These are phyloP conservation scores for Nitzschia sp. DNA, from an alignment of 108 stramenopile genomes.

Conservation along the genomic window DNA sequence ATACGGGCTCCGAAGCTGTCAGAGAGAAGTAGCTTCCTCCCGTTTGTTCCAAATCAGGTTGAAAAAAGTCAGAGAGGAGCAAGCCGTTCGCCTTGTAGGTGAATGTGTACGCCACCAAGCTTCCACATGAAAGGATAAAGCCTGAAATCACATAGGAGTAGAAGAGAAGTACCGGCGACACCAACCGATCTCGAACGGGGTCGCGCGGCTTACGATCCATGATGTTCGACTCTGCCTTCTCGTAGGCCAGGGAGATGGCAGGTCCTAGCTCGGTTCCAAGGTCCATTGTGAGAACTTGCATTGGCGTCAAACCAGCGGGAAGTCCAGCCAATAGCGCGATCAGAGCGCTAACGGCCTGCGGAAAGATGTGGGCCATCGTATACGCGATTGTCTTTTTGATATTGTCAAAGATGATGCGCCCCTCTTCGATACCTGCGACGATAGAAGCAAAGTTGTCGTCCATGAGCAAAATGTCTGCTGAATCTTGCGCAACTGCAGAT, in stretches of 20 bases:
- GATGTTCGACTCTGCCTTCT: too few relatives aligned
- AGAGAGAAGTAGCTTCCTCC: background rate
- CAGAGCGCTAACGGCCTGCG: too few relatives aligned
- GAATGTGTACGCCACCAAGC: background rate
- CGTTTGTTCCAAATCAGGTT: background rate
- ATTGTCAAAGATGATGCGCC: conserved; percentile 94
- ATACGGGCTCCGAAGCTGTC: background rate
- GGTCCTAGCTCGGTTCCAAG: too few relatives aligned
- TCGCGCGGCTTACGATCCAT: conserved; percentile 15
- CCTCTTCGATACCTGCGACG: conserved; percentile 97
- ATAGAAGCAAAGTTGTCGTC: conserved; percentile 98
- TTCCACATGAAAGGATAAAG: background rate
- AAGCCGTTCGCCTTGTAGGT: background rate
- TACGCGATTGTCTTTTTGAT: too few relatives aligned
- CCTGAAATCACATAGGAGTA: background rate
- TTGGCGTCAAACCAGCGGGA: too few relatives aligned
- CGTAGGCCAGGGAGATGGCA: too few relatives aligned
- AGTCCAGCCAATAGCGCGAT: too few relatives aligned
- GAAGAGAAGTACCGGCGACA: too few relatives aligned
- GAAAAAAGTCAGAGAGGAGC: background rate
- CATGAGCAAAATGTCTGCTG: conserved; percentile 91
- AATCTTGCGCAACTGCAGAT: conserved; percentile 96
- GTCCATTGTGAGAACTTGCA: too few relatives aligned
- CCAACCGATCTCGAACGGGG: conserved; percentile 1
- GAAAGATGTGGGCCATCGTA: too few relatives aligned